Percentiles rank a stretch among this genome's conserved stretches.
phyloP scores from a whole-genome alignment of 306 rosid genomes.

The Pachyrhizus erosus region DNA sequence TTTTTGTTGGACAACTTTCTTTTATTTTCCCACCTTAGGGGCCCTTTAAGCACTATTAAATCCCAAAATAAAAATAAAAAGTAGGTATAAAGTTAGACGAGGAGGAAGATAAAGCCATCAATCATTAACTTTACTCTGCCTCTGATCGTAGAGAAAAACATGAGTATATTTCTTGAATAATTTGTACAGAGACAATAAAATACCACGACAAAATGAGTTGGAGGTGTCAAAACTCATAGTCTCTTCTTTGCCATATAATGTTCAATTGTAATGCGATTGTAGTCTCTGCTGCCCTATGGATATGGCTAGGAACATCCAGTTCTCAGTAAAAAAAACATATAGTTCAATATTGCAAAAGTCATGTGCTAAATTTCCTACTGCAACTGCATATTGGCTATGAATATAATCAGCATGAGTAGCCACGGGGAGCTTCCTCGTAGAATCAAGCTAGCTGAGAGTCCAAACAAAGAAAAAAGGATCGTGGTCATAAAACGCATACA shows the following conservation, averaged over 20 bases:
- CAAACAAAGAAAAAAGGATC: neutral
- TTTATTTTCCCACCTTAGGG: neutral
- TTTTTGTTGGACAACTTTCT: neutral
- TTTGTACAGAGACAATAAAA: constrained; percentile 4
- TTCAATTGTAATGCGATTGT: neutral
- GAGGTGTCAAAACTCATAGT: neutral
- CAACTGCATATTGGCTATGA: constrained; percentile 41
- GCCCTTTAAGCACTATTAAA: neutral
- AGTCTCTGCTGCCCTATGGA: constrained; percentile 1
- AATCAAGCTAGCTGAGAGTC: constrained; percentile 49
- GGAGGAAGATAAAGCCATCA: neutral
- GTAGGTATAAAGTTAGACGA: neutral
- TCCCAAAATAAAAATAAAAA: neutral
- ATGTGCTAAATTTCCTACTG: constrained; percentile 11
- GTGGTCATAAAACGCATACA: neutral
- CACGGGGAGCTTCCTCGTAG: constrained; percentile 38
- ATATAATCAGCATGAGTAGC: constrained; percentile 36
- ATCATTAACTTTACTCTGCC: neutral
- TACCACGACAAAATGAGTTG: neutral
- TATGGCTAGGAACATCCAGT: neutral
- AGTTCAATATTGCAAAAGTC: constrained; percentile 10
- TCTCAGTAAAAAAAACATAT: neutral
- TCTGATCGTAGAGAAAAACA: constrained; percentile 7
- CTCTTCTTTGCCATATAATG: neutral
- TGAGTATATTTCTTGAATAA: neutral